These are phyloP conservation scores for Sphaceloma murrayae DNA, from an alignment of 2,329 filamentous ascomycete species.

Conservation along the genomic window DNA sequence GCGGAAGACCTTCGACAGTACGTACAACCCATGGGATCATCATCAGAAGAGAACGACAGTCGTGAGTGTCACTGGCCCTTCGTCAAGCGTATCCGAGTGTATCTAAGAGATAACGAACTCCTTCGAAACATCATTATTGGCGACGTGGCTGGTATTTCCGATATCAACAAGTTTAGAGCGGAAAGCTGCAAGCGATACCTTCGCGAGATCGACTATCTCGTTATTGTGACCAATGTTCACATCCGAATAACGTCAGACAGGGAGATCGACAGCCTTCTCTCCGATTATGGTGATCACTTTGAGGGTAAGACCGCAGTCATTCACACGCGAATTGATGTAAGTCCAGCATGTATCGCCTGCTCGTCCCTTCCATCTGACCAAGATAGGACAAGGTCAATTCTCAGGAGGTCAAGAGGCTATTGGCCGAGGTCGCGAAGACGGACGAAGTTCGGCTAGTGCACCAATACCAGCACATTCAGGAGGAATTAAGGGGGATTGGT, in stretches of 20 bases:
- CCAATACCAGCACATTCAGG: not conserved
- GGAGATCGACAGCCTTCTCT: constrained; percentile 19
- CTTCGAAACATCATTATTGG: not conserved
- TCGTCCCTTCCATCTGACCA: not conserved
- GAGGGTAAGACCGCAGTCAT: constrained; percentile 21
- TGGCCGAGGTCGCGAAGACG: not conserved
- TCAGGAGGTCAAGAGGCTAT: not conserved
- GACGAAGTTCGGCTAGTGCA: not conserved
- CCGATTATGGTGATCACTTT: constrained; percentile 21
- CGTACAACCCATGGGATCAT: not conserved
- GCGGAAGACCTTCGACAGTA: not conserved
- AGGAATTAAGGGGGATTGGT: not conserved
- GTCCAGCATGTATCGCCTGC: not conserved
- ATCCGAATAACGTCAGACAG: constrained; percentile 20
- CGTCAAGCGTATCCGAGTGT: constrained; percentile 1
- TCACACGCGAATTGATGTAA: constrained; percentile 21
- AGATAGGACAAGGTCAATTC: not conserved
- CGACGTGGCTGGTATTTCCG: not conserved
- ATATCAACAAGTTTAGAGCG: not conserved
- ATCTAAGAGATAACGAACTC: not conserved
- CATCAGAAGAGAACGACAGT: not conserved
- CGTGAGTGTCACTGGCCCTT: not conserved
- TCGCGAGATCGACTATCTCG: not conserved
- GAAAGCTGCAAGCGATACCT: not conserved
- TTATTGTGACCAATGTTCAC: not conserved